These are phyloP conservation scores for Capniomyces stellatus DNA, from an alignment of 371 early-diverging fungal genomes.

Conservation along the genomic window DNA sequence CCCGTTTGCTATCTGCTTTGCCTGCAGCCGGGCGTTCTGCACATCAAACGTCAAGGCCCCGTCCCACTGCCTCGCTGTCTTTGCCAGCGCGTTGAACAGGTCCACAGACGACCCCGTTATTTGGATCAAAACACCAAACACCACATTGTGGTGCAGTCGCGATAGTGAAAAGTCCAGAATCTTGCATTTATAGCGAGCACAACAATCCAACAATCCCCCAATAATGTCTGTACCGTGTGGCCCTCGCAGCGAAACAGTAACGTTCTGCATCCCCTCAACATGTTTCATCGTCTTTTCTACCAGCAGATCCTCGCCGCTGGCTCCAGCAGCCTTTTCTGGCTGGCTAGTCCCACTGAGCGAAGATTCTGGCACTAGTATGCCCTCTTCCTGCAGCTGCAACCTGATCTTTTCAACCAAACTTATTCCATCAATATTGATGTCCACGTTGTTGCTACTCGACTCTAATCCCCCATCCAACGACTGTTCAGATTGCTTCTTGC, in stretches of 20 bases:
- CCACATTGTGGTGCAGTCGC: slow-evolving; percentile 70
- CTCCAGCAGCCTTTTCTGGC: neutral
- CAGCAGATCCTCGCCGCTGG: neutral
- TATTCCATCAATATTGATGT: neutral
- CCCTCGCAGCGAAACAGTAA: slow-evolving; percentile 39
- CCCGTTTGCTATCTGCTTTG: slow-evolving; percentile 30
- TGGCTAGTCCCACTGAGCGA: neutral
- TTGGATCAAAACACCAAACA: slow-evolving; percentile 62
- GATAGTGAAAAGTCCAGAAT: slow-evolving; percentile 67
- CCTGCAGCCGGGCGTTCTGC: slow-evolving; percentile 38
- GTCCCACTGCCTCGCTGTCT: slow-evolving; percentile 62
- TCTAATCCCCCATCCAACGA: neutral
- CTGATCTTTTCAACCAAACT: neutral
- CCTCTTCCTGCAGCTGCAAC: neutral
- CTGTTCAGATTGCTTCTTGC: no score
- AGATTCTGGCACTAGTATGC: neutral
- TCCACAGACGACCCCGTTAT: slow-evolving; percentile 45
- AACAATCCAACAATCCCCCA: slow-evolving; percentile 51
- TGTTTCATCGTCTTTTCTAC: neutral
- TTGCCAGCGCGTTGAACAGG: slow-evolving; percentile 52
- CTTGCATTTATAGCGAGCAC: slow-evolving; percentile 44
- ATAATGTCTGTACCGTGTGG: slow-evolving; percentile 81
- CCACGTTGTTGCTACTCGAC: neutral
- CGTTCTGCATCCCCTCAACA: slow-evolving; percentile 13
- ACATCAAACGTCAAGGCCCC: slow-evolving; percentile 59